Evolutionary conservation across 2,329 filamentous ascomycete genomes (phyloP), one percentile per base, ranked within the genome.

Genomic region (Podosphaera xanthii): DNA sequence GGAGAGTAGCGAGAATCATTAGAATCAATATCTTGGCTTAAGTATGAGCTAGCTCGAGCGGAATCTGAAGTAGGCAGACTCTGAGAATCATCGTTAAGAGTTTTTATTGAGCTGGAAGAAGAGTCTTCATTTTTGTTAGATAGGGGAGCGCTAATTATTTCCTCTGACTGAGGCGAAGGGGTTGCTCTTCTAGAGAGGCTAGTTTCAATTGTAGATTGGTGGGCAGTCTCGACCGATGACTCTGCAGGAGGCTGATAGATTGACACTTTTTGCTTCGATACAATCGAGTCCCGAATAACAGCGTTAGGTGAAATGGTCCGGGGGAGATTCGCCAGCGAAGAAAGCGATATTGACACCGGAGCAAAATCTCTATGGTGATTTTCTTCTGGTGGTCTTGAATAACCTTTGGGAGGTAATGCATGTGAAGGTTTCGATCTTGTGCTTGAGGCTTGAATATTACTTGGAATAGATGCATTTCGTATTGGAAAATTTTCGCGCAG

Each of bases 251-350:
- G 62, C 49, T 58, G 57, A 46, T 55, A 60, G 31, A 61, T 50
- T 10, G 62, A 63, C 10, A 62, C 59, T 22, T 49, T 42, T 14
- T 55, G 44, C 42, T 62, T 61, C 14, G 56, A 60, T 14, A 60
- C 49, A 4, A 60, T 52, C 10, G 61, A 58, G 38, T 62, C 60
- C 2, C 60, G 59, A 35, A 62, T 60, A 8, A 62, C 36, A 3
- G 59, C 56, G 2, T 60, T 59, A 12, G 59, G 61, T 10, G 58
- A 31, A 5, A 61, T 22, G 22, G 22, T 22, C 22, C 22, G 22
- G 22, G 22, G 22, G 1, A 22, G 22, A 22, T 22, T 22, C 22
- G 22, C 22, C 22, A 22, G 22, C 22, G 22, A 22, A 22, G 22
- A 22, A 22, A 22, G 22, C 22, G 22, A 22, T 22, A 22, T 22